Conservation (phyloP, 345 rosid genomes). For the Citrus unshiu region DNA sequence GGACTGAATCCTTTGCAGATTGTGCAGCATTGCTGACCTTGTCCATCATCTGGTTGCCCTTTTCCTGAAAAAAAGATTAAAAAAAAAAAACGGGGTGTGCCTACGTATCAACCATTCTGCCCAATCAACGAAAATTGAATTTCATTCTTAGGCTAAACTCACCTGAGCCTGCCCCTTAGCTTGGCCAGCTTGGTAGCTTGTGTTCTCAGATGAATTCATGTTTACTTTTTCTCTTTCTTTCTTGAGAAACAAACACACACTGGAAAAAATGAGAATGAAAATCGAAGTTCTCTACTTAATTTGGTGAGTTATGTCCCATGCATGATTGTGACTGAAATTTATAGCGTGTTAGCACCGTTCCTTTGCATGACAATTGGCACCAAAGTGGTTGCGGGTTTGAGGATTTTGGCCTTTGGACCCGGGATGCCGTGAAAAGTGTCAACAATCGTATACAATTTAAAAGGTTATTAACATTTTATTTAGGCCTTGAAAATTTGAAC, state of each 20-base stretch:
- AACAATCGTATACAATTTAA: not conserved
- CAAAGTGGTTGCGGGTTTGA: not conserved
- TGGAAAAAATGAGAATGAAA: not conserved
- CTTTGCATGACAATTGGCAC: not conserved
- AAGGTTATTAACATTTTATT: not conserved
- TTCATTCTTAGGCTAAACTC: not conserved
- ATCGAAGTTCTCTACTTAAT: not conserved
- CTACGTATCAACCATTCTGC: too few relatives aligned
- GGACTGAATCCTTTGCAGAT: slow-evolving; percentile 26
- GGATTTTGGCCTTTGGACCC: not conserved
- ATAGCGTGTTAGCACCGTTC: not conserved
- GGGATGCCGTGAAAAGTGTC: not conserved
- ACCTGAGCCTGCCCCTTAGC: slow-evolving; percentile 36
- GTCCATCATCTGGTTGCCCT: slow-evolving; percentile 19
- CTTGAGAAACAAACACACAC: not conserved
- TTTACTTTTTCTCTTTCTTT: not conserved
- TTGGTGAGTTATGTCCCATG: not conserved
- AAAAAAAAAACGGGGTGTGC: not conserved
- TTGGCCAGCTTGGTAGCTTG: slow-evolving; percentile 29
- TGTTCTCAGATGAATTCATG: slow-evolving; percentile 9
- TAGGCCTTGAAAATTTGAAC: too few relatives aligned
- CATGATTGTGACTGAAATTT: not conserved
- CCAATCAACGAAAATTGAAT: too few relatives aligned
- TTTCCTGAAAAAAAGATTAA: slow-evolving; percentile 17
- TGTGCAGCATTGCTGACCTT: slow-evolving; percentile 18